Percentiles rank a stretch among this genome's conserved stretches.
Conservation (phyloP, 192 early-diverging fungal species). For the Coemansia sp. region DNA sequence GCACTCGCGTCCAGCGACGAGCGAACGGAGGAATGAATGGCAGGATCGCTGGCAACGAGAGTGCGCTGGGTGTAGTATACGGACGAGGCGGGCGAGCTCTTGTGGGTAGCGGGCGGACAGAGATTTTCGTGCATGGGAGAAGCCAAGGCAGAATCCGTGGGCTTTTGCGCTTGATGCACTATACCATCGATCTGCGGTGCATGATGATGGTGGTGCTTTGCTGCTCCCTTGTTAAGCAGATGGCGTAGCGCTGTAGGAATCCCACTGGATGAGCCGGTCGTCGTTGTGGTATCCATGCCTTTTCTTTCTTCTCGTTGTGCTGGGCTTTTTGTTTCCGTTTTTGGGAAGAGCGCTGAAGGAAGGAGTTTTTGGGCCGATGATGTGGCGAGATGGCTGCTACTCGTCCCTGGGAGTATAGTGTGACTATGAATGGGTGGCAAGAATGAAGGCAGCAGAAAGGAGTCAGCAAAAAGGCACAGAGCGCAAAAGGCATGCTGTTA, state of each 20-base stretch:
- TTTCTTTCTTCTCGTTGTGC: neutral
- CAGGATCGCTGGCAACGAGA: conserved; percentile 38
- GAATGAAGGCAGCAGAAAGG: neutral
- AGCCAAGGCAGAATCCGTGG: conserved; percentile 12
- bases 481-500: conserved; percentile 1
- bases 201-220: conserved; percentile 23
- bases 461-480: neutral
- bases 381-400: neutral
- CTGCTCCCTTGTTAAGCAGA: conserved; percentile 40
- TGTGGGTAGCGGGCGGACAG: neutral
- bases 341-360: neutral
- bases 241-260: conserved; percentile 51
- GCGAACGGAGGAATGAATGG: conserved; percentile 24
- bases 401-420: neutral
- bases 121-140: conserved; percentile 31
- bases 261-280: conserved; percentile 26
- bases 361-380: neutral
- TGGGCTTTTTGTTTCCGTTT: neutral
- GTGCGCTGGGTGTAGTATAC: conserved; percentile 41
- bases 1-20: conserved; percentile 38
- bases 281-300: conserved; percentile 38
- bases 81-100: conserved; percentile 29
- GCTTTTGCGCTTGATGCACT: conserved; percentile 48
- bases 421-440: too few species aligned
- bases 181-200: conserved; percentile 57